Evolutionary conservation across 2,329 filamentous ascomycete species (phyloP).

Genomic region (Colletotrichum magnum): DNA sequence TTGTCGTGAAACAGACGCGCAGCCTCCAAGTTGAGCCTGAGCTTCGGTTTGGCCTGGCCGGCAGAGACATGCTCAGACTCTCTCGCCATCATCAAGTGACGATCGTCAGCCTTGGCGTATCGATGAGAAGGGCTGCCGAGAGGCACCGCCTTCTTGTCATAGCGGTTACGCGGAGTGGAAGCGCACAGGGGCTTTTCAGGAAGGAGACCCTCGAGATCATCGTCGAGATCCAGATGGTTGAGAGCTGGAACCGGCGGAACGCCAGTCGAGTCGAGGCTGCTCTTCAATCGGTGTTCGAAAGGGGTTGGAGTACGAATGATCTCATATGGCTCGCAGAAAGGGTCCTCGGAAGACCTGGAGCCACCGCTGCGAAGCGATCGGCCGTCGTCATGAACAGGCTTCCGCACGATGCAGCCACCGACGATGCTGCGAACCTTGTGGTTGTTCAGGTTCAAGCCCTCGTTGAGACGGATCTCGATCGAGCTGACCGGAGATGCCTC

Average conservation of each 20-base stretch:
- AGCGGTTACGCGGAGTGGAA: constrained; percentile 53
- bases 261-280: constrained; percentile 26
- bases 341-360: constrained; percentile 47
- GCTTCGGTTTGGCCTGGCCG: constrained; percentile 4
- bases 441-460: constrained; percentile 52
- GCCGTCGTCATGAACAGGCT: constrained; percentile 48
- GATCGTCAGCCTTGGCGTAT: constrained; percentile 7
- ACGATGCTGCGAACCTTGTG: constrained; percentile 52
- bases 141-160: constrained; percentile 5
- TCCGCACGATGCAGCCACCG: constrained; percentile 48
- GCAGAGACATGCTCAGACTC: background rate
- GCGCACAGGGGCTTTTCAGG: constrained; percentile 52
- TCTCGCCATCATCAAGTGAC: background rate
- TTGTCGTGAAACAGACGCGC: constrained; percentile 23
- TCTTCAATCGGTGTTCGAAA: constrained; percentile 43
- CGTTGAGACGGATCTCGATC: constrained; percentile 51
- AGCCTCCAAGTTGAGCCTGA: constrained; percentile 16
- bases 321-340: constrained; percentile 46
- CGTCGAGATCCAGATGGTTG: constrained; percentile 50
- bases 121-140: constrained; percentile 23
- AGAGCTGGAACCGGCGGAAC: constrained; percentile 19
- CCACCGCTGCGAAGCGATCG: constrained; percentile 45
- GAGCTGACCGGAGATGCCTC: constrained; percentile 47
- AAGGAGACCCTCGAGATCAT: constrained; percentile 56
- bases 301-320: constrained; percentile 42